Conservation (phyloP, 139 green algal genomes). For the Volvox africanus region DNA sequence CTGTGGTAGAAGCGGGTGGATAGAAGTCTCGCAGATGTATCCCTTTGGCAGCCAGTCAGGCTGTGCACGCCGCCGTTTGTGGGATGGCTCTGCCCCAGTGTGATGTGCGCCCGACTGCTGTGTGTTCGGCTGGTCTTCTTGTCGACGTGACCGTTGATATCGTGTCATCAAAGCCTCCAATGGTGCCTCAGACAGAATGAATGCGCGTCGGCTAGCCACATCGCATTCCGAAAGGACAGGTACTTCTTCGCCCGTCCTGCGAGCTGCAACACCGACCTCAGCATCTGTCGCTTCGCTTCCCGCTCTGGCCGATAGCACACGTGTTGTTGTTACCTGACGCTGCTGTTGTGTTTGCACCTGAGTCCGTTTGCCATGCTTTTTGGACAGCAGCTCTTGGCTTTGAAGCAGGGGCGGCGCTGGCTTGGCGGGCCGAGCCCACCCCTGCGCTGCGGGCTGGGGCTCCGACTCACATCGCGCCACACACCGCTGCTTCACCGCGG, state of each 20-base stretch:
- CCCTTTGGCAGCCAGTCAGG: conserved; percentile 11
- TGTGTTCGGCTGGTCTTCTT: background rate
- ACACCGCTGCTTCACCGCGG: background rate
- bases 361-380: background rate
- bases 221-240: background rate
- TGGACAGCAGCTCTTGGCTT: background rate
- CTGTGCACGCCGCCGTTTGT: background rate
- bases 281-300: background rate
- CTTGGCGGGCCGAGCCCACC: too few relatives aligned
- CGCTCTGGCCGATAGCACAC: background rate
- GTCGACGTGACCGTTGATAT: background rate
- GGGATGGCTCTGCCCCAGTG: background rate
- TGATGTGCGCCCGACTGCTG: background rate
- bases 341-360: background rate
- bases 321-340: background rate
- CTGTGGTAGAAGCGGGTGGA: conserved; percentile 20
- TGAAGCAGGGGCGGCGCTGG: background rate
- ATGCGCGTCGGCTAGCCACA: background rate
- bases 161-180: background rate
- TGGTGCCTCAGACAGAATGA: background rate
- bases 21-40: background rate
- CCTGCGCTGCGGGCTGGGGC: too few relatives aligned
- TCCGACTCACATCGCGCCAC: background rate
- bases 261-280: background rate
- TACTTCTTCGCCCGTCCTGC: too few relatives aligned